Base-by-base conservation (phyloP, 2,329 filamentous ascomycete species). In the Sodiomyces alkalinus region DNA sequence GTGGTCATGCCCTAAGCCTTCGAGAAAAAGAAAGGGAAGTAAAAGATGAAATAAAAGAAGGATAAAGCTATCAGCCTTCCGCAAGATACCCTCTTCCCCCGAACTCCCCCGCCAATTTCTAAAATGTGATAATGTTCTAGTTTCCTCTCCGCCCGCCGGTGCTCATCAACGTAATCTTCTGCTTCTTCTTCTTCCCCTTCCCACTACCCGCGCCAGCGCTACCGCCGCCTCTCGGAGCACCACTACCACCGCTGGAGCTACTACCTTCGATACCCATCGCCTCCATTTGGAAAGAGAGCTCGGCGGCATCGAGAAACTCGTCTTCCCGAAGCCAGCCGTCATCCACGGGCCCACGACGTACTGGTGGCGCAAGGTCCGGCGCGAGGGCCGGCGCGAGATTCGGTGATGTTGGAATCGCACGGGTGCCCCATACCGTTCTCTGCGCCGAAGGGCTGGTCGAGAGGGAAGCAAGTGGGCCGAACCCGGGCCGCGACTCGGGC, bases 391-490 rank as follows among this genome's bases (percentile, higher is more conserved):
- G 47, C 17, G 52, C 52, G 17, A 72, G 42, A 8, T 68, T 64
- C 2, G 74, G 71, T 4, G 71, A 74, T 1, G 55, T 56, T 0
- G 72, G 58, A 3, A 92, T 56, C 0, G 68, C 72, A 4, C 69
- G 64, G 1, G 87, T 96, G n/a, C 87, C 87, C 87, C 87, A 96
- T 1, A 96, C 82, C 0, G 87, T 96, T 36, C 74, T 74, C 22
- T 69, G 61, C 1, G 73, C 70, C 6, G 72, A 75, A 0, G 86
- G 85, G 36, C 80, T 92, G 2, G 80, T 86, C 4, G 82, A 86
- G 40, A 86, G 74, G 2, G 75, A 77, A 1, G 80, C 79, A 14
- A 92, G 55, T 3, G 71, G 69, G 19, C 67, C 66, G 41, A 82
- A 83, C 1, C 68, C 72, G 9, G 63, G 60, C 13, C 69, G 60